Conservation (phyloP, 148 eudicot species). For the Chenopodium berlandieri region DNA sequence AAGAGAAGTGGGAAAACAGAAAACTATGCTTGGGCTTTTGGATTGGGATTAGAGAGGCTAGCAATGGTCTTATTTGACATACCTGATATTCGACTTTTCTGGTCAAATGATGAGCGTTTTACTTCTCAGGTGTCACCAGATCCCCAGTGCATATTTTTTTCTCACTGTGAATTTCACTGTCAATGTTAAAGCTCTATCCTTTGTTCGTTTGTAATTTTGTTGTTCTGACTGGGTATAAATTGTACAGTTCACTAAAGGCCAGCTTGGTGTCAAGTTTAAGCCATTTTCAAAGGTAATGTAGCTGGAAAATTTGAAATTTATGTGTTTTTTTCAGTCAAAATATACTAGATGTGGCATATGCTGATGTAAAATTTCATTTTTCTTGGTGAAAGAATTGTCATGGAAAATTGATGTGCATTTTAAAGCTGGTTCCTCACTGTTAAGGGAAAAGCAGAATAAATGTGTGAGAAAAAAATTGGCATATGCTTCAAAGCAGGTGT, state of each 20-base stretch:
- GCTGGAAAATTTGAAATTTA: background rate
- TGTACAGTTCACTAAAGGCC: conserved; percentile 75
- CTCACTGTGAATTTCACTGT: background rate
- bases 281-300: conserved; percentile 84
- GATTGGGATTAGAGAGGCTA: conserved; percentile 93
- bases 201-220: background rate
- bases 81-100: conserved; percentile 95
- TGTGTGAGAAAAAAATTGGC: background rate
- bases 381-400: background rate
- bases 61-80: conserved; percentile 96
- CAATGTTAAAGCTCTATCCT: background rate
- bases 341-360: background rate
- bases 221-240: conserved; percentile 10
- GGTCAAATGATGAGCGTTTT: conserved; percentile 86
- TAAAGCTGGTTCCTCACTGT: background rate
- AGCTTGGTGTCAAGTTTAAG: conserved; percentile 86
- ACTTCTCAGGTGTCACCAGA: conserved; percentile 64
- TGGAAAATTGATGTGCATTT: background rate
- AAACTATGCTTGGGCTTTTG: conserved; percentile 97
- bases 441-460: background rate
- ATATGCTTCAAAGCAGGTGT: background rate
- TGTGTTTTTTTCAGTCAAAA: background rate
- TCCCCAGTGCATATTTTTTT: background rate
- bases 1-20: conserved; percentile 66
- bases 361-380: background rate